Evolutionary conservation across 2,329 filamentous ascomycete species (phyloP).

Genomic region (Cercospora sp.): DNA sequence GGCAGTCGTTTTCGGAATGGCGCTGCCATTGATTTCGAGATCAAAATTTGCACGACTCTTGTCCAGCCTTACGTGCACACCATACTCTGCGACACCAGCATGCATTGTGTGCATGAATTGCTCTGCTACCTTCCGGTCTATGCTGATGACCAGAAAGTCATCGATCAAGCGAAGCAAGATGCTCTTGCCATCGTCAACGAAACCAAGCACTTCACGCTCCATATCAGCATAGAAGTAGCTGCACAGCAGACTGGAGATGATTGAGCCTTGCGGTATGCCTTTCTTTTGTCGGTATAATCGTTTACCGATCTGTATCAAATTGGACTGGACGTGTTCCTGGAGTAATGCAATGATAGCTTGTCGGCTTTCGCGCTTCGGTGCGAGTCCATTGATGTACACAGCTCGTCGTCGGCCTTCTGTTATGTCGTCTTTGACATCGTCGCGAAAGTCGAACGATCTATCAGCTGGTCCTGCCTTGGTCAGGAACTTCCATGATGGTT

Average conservation of each 20-base stretch:
- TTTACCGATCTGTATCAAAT: conserved; percentile 85
- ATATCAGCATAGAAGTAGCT: conserved; percentile 95
- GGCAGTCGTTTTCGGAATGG: conserved; percentile 51
- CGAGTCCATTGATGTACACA: conserved; percentile 72
- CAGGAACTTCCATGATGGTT: conserved; percentile 44
- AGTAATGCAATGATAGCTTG: conserved; percentile 68
- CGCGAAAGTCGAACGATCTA: conserved; percentile 35
- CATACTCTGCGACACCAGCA: conserved; percentile 73
- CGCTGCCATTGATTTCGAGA: conserved; percentile 55
- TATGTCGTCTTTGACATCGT: conserved; percentile 30
- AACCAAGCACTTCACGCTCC: conserved; percentile 68
- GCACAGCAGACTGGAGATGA: conserved; percentile 83
- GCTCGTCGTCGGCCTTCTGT: conserved; percentile 57
- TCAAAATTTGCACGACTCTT: conserved; percentile 90
- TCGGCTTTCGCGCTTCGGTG: conserved; percentile 59
- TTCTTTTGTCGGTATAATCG: conserved; percentile 82
- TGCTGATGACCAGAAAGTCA: conserved; percentile 88
- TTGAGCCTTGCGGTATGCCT: conserved; percentile 91
- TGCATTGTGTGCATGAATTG: conserved; percentile 81
- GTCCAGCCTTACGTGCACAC: conserved; percentile 70
- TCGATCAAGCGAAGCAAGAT: conserved; percentile 83
- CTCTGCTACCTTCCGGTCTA: conserved; percentile 64
- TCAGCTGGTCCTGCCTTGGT: conserved; percentile 42
- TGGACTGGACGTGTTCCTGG: conserved; percentile 75
- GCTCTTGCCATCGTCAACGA: conserved; percentile 58